A percentile compares a stretch with the other conserved stretches of the same genome.
Conservation (phyloP, 2,329 filamentous ascomycete genomes). For the Cercospora sp. region DNA sequence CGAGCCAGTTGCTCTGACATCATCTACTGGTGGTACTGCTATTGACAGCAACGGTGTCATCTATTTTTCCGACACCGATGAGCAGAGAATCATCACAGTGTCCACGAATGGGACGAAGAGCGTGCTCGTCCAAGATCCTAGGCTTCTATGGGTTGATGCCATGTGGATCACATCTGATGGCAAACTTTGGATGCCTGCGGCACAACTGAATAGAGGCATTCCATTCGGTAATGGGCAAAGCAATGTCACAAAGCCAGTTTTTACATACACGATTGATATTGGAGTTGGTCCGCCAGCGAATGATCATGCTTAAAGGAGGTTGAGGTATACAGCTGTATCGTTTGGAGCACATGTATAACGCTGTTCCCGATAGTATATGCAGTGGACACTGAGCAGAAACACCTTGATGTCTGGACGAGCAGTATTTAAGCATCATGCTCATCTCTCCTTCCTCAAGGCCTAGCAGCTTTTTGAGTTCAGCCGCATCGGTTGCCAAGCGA, state of each 20-base stretch:
- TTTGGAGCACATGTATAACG: too few species aligned
- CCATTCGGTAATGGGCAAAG: constrained; percentile 34
- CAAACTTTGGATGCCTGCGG: constrained; percentile 37
- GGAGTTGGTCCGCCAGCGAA: constrained; percentile 32
- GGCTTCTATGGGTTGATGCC: constrained; percentile 37
- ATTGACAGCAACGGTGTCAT: constrained; percentile 44
- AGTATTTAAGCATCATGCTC: neutral
- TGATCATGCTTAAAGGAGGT: constrained; percentile 29
- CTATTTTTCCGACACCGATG: constrained; percentile 41
- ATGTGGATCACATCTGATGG: constrained; percentile 35
- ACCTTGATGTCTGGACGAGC: neutral
- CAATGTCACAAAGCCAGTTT: constrained; percentile 31
- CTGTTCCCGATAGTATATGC: neutral
- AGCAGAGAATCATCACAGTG: constrained; percentile 33
- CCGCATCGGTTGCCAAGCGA: neutral
- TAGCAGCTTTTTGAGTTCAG: neutral
- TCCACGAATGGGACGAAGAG: constrained; percentile 34
- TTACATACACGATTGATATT: constrained; percentile 34
- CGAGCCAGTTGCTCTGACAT: constrained; percentile 39
- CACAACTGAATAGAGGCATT: constrained; percentile 35
- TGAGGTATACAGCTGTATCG: too few species aligned
- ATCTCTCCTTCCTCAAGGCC: too few species aligned
- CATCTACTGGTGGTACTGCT: constrained; percentile 42
- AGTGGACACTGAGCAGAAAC: neutral
- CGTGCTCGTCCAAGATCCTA: constrained; percentile 33